These are phyloP conservation scores for Gracilaria vermiculophylla DNA, from an alignment of 23 red algal species.

Conservation along the genomic window DNA sequence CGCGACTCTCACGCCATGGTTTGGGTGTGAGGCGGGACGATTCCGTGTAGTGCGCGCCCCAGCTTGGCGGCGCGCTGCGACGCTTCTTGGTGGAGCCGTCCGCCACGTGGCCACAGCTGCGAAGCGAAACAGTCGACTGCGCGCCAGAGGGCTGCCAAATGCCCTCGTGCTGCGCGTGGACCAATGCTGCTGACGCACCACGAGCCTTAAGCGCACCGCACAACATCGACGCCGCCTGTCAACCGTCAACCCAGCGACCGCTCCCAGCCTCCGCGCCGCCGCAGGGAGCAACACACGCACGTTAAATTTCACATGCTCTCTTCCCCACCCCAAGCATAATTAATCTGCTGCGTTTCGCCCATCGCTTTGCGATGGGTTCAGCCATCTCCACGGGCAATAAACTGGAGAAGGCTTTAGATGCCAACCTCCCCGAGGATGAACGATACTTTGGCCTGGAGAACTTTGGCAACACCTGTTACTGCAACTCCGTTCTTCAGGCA, in stretches of 20 bases:
- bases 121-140: neutral
- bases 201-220: neutral
- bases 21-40: too few species aligned
- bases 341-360: slow-evolving; percentile 39
- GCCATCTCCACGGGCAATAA: slow-evolving; percentile 80
- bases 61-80: too few species aligned
- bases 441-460: slow-evolving; percentile 95
- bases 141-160: too few species aligned
- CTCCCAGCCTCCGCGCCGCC: neutral
- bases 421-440: slow-evolving; percentile 87
- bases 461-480: slow-evolving; percentile 98
- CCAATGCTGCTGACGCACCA: too few species aligned
- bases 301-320: neutral
- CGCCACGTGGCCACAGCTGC: neutral
- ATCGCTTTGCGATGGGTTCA: slow-evolving; percentile 76
- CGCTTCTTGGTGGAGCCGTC: too few species aligned
- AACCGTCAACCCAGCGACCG: too few species aligned
- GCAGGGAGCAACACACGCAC: neutral
- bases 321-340: slow-evolving; percentile 6
- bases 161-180: too few species aligned
- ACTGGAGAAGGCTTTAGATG: slow-evolving; percentile 81
- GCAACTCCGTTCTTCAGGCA: slow-evolving; percentile 93
- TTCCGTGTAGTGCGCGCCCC: too few species aligned
- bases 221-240: neutral
- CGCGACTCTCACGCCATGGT: too few species aligned